Evolutionary conservation across 2,329 filamentous ascomycete species (phyloP).

Genomic region (Lachnellula willkommii): DNA sequence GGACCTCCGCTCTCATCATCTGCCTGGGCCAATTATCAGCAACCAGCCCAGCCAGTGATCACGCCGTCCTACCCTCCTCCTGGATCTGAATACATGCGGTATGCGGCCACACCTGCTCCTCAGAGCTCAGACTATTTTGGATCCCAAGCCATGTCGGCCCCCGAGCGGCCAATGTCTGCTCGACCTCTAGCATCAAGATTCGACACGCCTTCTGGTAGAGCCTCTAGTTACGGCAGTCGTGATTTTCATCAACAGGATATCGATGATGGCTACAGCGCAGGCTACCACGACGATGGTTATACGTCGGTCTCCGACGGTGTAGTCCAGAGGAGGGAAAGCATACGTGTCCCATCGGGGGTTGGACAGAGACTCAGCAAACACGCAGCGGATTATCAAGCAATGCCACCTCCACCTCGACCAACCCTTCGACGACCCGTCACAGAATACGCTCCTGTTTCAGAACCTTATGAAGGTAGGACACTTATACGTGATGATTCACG

Average conservation of each 20-base stretch:
- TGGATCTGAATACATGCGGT: constrained; percentile 12
- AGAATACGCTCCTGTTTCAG: constrained; percentile 5
- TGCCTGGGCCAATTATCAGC: constrained; percentile 18
- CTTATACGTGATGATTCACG: constrained; percentile 12
- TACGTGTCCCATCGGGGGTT: constrained; percentile 17
- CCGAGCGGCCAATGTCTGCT: constrained; percentile 14
- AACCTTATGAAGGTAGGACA: constrained; percentile 5
- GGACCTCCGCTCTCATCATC: constrained; percentile 25
- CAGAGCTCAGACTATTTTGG: constrained; percentile 9
- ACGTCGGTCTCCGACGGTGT: constrained; percentile 19
- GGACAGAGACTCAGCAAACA: constrained; percentile 13
- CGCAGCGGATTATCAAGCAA: constrained; percentile 20
- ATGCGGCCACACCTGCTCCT: constrained; percentile 9
- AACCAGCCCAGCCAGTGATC: constrained; percentile 1
- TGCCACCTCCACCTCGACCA: constrained; percentile 25
- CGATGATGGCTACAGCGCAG: constrained; percentile 7
- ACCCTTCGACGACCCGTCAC: constrained; percentile 17
- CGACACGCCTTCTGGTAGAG: constrained; percentile 16
- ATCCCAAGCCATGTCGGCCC: constrained; percentile 6
- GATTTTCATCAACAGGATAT: constrained; percentile 6
- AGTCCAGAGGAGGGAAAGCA: constrained; percentile 18
- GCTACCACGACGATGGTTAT: constrained; percentile 24
- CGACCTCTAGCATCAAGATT: constrained; percentile 23
- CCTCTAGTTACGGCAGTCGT: constrained; percentile 19
- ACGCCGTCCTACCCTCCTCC: constrained; percentile 18